These are phyloP conservation scores for Meyerozyma sp. DNA, from an alignment of 1,139 yeast genomes.

Conservation along the genomic window DNA sequence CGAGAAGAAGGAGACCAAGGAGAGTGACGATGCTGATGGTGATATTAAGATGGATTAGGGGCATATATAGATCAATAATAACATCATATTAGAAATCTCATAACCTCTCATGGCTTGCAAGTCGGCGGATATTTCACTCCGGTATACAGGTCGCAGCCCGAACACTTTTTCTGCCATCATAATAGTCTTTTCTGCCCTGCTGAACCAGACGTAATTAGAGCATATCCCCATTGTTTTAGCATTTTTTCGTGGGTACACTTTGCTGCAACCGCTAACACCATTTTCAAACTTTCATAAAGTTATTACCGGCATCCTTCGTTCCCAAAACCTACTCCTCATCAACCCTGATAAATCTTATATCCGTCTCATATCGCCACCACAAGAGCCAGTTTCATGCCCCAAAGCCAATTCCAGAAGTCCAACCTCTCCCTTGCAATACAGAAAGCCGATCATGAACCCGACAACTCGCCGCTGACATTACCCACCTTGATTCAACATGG, in stretches of 20 bases:
- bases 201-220: background rate
- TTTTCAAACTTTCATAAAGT: background rate
- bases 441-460: constrained; percentile 26
- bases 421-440: constrained; percentile 44
- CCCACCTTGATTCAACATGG: constrained; percentile 11
- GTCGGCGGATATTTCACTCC: background rate
- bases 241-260: background rate
- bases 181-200: background rate
- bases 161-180: background rate
- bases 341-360: background rate
- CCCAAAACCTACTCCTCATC: background rate
- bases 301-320: background rate
- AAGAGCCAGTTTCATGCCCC: constrained; percentile 21
- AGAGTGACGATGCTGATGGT: constrained; percentile 18
- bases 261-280: too few relatives aligned
- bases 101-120: too few relatives aligned
- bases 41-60: constrained; percentile 35
- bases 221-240: background rate
- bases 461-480: constrained; percentile 8
- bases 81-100: background rate
- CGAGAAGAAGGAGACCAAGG: constrained; percentile 12
- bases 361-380: background rate
- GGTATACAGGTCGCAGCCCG: background rate
- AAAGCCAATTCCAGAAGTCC: constrained; percentile 28
- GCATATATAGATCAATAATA: background rate